Base-by-base conservation (phyloP, 345 rosid species). In the Salix udensis region DNA sequence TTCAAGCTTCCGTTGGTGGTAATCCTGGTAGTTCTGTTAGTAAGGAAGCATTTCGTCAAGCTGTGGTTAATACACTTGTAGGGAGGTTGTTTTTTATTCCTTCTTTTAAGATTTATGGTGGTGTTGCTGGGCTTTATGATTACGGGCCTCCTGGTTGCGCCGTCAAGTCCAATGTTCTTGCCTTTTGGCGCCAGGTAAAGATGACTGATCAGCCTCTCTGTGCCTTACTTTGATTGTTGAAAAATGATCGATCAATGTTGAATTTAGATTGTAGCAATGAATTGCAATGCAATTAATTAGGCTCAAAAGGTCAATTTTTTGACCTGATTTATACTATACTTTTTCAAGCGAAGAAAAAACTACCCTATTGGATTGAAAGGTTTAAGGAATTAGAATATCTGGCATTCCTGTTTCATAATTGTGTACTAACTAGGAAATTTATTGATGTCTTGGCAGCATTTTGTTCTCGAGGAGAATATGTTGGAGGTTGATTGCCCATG, bases 61-160 rank as follows among this genome's bases (percentile, higher is more conserved):
- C 89, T 50, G 91, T 86, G 1, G 89, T 79, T 5, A 95, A 93
- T 73, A 90, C 98, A 10, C 90, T 95, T 0, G 98, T 90, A 77
- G 84, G 97, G 62, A 91, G 94, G 28, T 84, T 92, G 81, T 95
- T 95, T 64, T 95, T 83, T 75, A 90, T 88, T 2, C 96, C 97
- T 0, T 93, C 97, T 2, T 95, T 93, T 78, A 89, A 91, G 88
- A 95, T 95, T 75, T 95, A 95, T 77, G 74, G 97, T 13, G 97
- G 97, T 7, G 97, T 95, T 3, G 97, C 98, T 15, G 98, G 98
- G 5, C 91, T 95, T 61, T 95, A 88, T 67, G 98, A 95, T 83
- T 93, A 88, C 36, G 97, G 97, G 1, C 97, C 97, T 24, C 97
- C 98, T 31, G 98, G 98, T 3, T 91, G 96, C 79, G 87, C 96